Percentiles rank a stretch among this genome's conserved stretches.
These are phyloP conservation scores for Aspergillus bombycis DNA, from an alignment of 2,329 filamentous ascomycete genomes.

Conservation along the genomic window DNA sequence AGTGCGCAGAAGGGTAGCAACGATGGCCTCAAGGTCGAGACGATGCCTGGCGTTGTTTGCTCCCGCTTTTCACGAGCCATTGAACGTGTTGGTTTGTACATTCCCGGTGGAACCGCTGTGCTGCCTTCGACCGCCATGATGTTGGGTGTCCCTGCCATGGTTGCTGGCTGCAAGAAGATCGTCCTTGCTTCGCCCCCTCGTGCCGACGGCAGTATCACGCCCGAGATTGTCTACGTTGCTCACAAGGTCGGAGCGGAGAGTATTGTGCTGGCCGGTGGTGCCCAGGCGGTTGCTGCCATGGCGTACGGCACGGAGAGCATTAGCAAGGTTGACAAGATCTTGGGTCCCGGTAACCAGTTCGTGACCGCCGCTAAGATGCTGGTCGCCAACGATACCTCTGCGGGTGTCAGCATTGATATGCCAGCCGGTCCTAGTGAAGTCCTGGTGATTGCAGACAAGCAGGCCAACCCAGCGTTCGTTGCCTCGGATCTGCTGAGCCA, in stretches of 20 bases:
- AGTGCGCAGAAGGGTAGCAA: constrained; percentile 79
- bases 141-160: constrained; percentile 96
- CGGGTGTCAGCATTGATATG: constrained; percentile 96
- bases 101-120: constrained; percentile 96
- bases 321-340: constrained; percentile 97
- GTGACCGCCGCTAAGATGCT: constrained; percentile 99
- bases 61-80: constrained; percentile 91
- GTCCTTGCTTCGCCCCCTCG: constrained; percentile 91
- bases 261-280: constrained; percentile 93
- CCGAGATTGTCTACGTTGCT: constrained; percentile 95
- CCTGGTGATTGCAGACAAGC: constrained; percentile 88
- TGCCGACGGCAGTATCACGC: constrained; percentile 84
- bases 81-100: constrained; percentile 93
- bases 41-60: constrained; percentile 96
- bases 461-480: constrained; percentile 89
- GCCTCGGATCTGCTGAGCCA: constrained; percentile 93
- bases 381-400: constrained; percentile 95
- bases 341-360: constrained; percentile 97
- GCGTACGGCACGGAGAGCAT: constrained; percentile 95
- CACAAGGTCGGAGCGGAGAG: constrained; percentile 96
- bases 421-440: constrained; percentile 95
- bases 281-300: constrained; percentile 94
- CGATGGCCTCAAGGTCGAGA: constrained; percentile 83
- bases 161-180: constrained; percentile 93
- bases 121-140: constrained; percentile 95